Base-by-base conservation (phyloP, 139 green algal species). In the Chlamydomonas urium region DNA sequence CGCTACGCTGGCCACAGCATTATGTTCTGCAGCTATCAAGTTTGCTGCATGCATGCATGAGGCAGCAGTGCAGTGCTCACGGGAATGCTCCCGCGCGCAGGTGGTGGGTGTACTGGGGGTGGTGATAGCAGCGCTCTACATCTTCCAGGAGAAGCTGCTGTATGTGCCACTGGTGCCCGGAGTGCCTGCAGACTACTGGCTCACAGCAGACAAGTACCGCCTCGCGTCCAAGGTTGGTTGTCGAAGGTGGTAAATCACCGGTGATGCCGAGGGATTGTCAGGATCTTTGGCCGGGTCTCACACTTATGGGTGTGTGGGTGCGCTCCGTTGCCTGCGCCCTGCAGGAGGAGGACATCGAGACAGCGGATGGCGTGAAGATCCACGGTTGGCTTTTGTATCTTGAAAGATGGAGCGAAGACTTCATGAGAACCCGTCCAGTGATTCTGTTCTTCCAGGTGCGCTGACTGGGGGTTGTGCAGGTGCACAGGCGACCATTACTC, bases 121-220 rank as follows among this genome's bases (percentile, higher is more conserved):
- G n/a, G 81, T 62, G 0, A n/a, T 96, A 4, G 83, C 71, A 0
- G 69, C 91, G 19, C 69, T 96, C 1, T 94, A 89, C 32, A 57
- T 84, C 8, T 86, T 95, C 28, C 89, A 94, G 36, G 86, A 94
- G 56, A 94, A 91, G 63, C 72, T 96, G 36, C 80, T 96, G 4
- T 96, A 96, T 58, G 76, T 96, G 17, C 91, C 91, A 0, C 63
- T 72, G 2, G 77, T 95, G 21, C 91, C 91, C 3, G 90, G 90
- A 19, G 47, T 96, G 3, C 79, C 88, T 10, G 73, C 73, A 34
- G 79, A 88, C 24, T 86, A 85, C 21, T 71, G 61, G 0, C 78
- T 84, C 66, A 57, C 62, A 4, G 88, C 90, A 33, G 75, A 86
- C 19, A 59, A 65, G 1, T 93, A 86, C 73, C 78, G 80, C 4